Conservation (phyloP, 306 rosid species). For the Benincasa hispida region DNA sequence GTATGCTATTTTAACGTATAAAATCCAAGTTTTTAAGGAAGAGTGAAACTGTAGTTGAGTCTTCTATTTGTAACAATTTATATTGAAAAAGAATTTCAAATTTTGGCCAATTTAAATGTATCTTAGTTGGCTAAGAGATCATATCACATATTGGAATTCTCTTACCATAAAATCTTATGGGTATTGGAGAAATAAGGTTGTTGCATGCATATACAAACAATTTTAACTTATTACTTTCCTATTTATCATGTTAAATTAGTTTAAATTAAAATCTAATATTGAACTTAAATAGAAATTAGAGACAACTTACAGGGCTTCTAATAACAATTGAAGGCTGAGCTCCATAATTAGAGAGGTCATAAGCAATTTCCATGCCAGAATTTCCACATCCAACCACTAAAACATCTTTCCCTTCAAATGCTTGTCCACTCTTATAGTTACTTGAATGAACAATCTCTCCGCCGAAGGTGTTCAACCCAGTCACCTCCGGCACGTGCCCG, state of each 20-base stretch:
- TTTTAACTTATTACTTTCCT: not conserved
- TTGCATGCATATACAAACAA: not conserved
- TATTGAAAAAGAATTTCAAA: no score
- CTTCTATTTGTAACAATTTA: no score
- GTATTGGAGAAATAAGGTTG: not conserved
- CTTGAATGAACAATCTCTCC: slow-evolving; percentile 15
- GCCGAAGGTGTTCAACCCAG: slow-evolving; percentile 11
- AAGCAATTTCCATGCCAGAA: slow-evolving; percentile 24
- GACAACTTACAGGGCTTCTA: slow-evolving; percentile 27
- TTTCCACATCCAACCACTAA: slow-evolving; percentile 28
- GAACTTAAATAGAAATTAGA: not conserved
- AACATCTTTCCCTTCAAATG: slow-evolving; percentile 6
- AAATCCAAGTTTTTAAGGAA: no score
- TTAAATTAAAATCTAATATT: not conserved
- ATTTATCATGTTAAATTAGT: not conserved
- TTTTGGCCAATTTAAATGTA: no score
- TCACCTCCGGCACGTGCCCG: slow-evolving; percentile 3
- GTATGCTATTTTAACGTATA: no score
- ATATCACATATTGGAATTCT: no score
- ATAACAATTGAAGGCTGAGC: slow-evolving; percentile 17
- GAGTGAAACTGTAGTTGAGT: no score
- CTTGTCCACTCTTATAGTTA: not conserved
- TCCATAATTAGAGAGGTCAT: slow-evolving; percentile 6
- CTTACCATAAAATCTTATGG: no score
- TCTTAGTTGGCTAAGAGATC: no score